These are phyloP conservation scores for Thermoascus crustaceus DNA, from an alignment of 2,329 filamentous ascomycete genomes.

Conservation along the genomic window DNA sequence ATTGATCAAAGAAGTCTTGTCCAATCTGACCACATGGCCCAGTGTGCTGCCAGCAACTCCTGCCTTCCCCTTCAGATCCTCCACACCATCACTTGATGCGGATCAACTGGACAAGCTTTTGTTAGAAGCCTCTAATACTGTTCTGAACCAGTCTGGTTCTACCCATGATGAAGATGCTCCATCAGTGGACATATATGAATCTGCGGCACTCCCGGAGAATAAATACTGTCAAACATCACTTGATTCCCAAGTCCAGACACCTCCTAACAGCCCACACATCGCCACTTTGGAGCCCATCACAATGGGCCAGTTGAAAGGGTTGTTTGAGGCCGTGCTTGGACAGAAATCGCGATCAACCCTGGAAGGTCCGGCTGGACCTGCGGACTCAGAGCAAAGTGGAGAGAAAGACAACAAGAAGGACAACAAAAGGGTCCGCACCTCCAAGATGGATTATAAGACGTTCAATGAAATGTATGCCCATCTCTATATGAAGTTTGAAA, in stretches of 20 bases:
- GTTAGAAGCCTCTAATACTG: constrained; percentile 1
- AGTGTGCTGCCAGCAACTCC: constrained; percentile 7
- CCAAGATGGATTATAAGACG: background rate
- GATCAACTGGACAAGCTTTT: constrained; percentile 9
- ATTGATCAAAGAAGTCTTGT: constrained; percentile 6
- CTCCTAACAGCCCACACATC: background rate
- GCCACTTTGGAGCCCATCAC: background rate
- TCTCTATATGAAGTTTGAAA: background rate
- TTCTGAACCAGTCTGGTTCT: background rate
- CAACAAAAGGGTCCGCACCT: background rate
- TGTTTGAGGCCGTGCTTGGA: background rate
- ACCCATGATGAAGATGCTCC: background rate
- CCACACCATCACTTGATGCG: constrained; percentile 9
- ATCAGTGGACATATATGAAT: no score
- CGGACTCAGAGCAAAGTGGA: background rate
- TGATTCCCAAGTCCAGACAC: no score
- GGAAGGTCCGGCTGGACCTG: background rate
- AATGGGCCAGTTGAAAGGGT: background rate
- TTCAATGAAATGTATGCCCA: background rate
- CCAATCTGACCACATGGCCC: constrained; percentile 8
- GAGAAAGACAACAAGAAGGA: background rate
- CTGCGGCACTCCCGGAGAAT: no score
- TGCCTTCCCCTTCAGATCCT: constrained; percentile 5
- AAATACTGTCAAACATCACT: no score
- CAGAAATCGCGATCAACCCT: background rate